A percentile compares a stretch with the other conserved stretches of the same genome.
Conservation (phyloP, 225 moss, liverwort and hornwort species). For the Pleurozium schreberi region DNA sequence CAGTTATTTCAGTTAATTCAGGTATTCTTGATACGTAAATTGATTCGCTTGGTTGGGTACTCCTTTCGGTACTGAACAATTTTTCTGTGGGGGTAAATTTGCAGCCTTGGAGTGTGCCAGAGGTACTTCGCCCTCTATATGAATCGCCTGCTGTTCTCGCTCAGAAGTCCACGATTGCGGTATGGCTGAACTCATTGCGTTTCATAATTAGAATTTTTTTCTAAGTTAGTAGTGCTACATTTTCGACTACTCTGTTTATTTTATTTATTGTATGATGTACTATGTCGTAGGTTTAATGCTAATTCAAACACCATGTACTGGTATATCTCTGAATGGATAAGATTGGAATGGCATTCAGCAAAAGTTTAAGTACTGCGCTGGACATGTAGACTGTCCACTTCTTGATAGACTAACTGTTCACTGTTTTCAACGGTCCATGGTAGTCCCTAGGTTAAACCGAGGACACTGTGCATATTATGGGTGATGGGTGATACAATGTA, state of each 20-base stretch:
- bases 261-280: background rate
- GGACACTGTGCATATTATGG: background rate
- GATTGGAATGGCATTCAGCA: background rate
- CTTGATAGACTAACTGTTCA: background rate
- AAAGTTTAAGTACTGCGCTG: background rate
- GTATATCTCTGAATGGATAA: background rate
- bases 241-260: background rate
- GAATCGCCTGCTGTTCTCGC: constrained; percentile 94
- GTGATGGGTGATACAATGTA: background rate
- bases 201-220: background rate
- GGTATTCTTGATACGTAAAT: no score
- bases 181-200: background rate
- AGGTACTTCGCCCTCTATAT: constrained; percentile 87
- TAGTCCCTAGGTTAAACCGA: background rate
- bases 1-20: no score
- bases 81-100: background rate
- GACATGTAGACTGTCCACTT: background rate
- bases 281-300: background rate
- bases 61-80: background rate
- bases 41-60: background rate
- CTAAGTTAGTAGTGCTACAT: background rate
- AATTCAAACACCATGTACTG: background rate
- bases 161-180: constrained; percentile 83
- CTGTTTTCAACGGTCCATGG: background rate
- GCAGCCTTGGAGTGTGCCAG: constrained; percentile 97